These are phyloP conservation scores for Saccharomyces hybrid DNA, from an alignment of 1,139 yeast genomes.

Conservation along the genomic window DNA sequence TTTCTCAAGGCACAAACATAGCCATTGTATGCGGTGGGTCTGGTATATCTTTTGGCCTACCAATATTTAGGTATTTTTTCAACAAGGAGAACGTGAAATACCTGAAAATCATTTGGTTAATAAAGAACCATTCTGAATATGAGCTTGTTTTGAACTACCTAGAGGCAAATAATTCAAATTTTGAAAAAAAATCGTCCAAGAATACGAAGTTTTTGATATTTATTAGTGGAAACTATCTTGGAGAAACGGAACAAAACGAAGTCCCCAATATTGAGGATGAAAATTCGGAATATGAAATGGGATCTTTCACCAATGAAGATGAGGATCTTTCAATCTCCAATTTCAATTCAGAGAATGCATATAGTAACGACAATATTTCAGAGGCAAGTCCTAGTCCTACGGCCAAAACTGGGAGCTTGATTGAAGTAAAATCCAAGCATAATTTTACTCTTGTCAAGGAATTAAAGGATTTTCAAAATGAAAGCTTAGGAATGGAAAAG, in stretches of 20 bases:
- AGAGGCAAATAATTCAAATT: neutral
- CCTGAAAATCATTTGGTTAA: conserved; percentile 25
- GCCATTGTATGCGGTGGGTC: conserved; percentile 78
- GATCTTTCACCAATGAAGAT: neutral
- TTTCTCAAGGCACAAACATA: conserved; percentile 42
- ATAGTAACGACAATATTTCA: neutral
- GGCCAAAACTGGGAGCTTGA: neutral
- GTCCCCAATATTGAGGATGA: neutral
- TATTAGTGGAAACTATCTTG: neutral
- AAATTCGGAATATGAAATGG: neutral
- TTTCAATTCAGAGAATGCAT: neutral
- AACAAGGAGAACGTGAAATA: conserved; percentile 11
- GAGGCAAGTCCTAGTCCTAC: neutral
- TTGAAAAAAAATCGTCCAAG: neutral
- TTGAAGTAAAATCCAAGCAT: neutral
- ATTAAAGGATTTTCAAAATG: conserved; percentile 2
- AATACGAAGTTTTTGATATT: neutral
- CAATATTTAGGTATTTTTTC: conserved; percentile 42
- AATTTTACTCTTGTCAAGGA: conserved; percentile 7
- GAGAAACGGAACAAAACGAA: neutral
- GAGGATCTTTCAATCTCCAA: neutral
- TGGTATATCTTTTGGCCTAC: conserved; percentile 74
- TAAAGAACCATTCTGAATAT: conserved; percentile 16
- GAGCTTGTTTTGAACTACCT: conserved; percentile 10
- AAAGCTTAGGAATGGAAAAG: neutral